Evolutionary conservation across 805 yeast species (phyloP).

Genomic region (Vanderwaltozyma yarrowii): DNA sequence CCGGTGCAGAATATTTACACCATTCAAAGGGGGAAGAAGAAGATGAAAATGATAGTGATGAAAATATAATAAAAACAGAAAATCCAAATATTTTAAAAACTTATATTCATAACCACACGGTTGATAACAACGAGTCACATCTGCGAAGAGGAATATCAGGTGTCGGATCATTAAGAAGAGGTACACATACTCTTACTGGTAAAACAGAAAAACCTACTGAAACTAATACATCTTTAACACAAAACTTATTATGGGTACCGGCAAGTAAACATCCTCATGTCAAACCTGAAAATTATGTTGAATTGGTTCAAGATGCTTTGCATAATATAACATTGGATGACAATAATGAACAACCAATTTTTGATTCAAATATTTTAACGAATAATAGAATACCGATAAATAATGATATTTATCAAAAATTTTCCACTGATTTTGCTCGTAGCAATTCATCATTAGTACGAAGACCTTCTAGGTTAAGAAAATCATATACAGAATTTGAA

Average conservation of each 20-base stretch:
- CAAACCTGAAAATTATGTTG: slow-evolving; percentile 75
- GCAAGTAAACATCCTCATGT: slow-evolving; percentile 87
- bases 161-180: slow-evolving; percentile 16
- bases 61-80: not conserved
- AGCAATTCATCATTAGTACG: slow-evolving; percentile 17
- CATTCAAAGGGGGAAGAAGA: slow-evolving; percentile 4
- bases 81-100: not conserved
- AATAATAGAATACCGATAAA: slow-evolving; percentile 12
- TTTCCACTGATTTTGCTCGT: not conserved
- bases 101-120: not conserved
- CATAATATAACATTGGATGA: slow-evolving; percentile 18
- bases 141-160: slow-evolving; percentile 16
- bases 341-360: not conserved
- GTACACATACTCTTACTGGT: slow-evolving; percentile 7
- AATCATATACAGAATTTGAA: slow-evolving; percentile 20
- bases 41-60: not conserved
- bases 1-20: slow-evolving; percentile 22
- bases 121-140: not conserved
- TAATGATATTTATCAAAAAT: slow-evolving; percentile 1
- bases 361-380: slow-evolving; percentile 1
- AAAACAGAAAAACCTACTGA: not conserved
- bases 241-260: slow-evolving; percentile 80
- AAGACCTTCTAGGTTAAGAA: slow-evolving; percentile 24
- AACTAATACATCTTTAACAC: slow-evolving; percentile 20
- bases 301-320: slow-evolving; percentile 43